phyloP scores from a whole-genome alignment of 371 early-diverging fungal genomes.

The Mucor saturninus region DNA sequence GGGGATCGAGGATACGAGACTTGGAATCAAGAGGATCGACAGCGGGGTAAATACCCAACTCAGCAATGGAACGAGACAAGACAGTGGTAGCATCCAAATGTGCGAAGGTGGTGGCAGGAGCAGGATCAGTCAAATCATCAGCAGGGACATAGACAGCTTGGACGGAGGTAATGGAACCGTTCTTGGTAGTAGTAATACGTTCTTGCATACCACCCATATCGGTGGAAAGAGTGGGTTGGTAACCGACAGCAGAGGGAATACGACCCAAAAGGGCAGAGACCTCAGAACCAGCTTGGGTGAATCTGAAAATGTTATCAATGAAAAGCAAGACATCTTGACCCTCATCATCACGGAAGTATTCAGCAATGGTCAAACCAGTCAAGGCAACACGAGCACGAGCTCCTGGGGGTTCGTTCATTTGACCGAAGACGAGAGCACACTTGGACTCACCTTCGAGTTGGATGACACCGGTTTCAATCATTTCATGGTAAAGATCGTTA shows the following conservation, averaged over 20 bases:
- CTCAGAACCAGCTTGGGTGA: slow-evolving; percentile 93
- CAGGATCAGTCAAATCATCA: slow-evolving; percentile 99
- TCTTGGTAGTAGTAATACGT: slow-evolving; percentile 99
- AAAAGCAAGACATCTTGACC: slow-evolving; percentile 99
- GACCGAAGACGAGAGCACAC: slow-evolving; percentile 97
- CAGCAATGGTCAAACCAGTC: slow-evolving; percentile 97
- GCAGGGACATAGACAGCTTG: slow-evolving; percentile 98
- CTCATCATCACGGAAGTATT: slow-evolving; percentile 99
- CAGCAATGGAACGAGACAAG: slow-evolving; percentile 96
- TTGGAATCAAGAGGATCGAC: slow-evolving; percentile 97
- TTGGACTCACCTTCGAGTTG: slow-evolving; percentile 93
- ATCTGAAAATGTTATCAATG: slow-evolving; percentile 98
- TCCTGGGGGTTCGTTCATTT: slow-evolving; percentile 99
- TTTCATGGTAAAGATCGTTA: slow-evolving; percentile 98
- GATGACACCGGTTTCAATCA: slow-evolving; percentile 95
- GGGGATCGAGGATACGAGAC: slow-evolving; percentile 95
- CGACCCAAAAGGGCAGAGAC: slow-evolving; percentile 97
- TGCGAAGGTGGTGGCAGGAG: slow-evolving; percentile 98
- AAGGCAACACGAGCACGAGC: slow-evolving; percentile 99
- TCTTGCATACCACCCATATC: slow-evolving; percentile 99
- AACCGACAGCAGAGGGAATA: slow-evolving; percentile 99
- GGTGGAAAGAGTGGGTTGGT: slow-evolving; percentile 96
- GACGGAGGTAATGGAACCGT: slow-evolving; percentile 98
- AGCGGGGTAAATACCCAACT: slow-evolving; percentile 97
- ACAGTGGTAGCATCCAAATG: slow-evolving; percentile 99